These are phyloP conservation scores for Diddensiella santjacobensis DNA, from an alignment of 805 yeast genomes.

Conservation along the genomic window DNA sequence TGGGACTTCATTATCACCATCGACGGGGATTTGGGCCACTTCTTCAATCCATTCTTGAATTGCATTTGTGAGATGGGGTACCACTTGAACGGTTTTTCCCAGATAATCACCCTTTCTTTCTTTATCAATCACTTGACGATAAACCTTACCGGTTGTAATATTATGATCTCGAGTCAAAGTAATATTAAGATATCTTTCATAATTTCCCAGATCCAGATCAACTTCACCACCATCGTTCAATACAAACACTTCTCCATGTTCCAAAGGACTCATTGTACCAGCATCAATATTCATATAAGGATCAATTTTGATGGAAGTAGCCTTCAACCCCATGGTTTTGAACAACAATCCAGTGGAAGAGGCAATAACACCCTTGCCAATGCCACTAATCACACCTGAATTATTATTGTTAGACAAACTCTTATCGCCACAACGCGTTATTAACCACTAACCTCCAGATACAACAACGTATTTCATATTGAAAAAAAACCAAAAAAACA, in stretches of 20 bases:
- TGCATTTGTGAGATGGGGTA: conserved; percentile 95
- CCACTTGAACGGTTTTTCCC: conserved; percentile 99
- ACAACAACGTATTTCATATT: conserved; percentile 98
- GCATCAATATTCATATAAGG: conserved; percentile 99
- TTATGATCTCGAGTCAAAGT: conserved; percentile 92
- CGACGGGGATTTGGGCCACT: conserved; percentile 89
- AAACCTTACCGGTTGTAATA: conserved; percentile 97
- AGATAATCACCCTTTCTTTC: conserved; percentile 96
- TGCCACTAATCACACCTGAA: conserved; percentile 89
- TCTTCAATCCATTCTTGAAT: conserved; percentile 98
- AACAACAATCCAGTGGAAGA: conserved; percentile 93
- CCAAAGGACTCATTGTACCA: conserved; percentile 98
- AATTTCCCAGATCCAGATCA: conserved; percentile 95
- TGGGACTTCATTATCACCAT: conserved; percentile 79
- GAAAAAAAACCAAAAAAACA: not conserved
- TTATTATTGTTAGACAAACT: conserved; percentile 2
- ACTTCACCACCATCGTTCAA: conserved; percentile 99
- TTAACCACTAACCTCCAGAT: conserved; percentile 62
- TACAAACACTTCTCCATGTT: conserved; percentile 96
- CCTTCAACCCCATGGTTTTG: conserved; percentile 90
- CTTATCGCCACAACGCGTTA: not conserved
- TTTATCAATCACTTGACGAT: conserved; percentile 86
- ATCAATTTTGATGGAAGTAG: conserved; percentile 96
- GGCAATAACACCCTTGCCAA: conserved; percentile 97
- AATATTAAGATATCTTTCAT: conserved; percentile 92